Conservation (phyloP, 306 rosid species). For the Myrica gale region DNA sequence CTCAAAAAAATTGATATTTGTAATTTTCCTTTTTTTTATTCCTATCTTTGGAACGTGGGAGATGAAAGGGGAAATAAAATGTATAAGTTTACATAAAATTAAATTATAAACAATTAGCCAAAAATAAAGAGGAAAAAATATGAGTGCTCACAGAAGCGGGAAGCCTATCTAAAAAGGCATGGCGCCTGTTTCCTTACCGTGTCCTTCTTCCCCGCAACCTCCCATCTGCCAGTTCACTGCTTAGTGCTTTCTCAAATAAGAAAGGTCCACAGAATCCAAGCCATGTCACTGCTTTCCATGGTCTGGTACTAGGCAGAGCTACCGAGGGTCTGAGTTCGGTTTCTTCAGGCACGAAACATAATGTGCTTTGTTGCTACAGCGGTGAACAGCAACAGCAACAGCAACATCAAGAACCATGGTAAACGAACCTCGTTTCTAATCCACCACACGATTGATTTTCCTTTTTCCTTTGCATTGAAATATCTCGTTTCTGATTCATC, state of each 20-base stretch:
- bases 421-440: background rate
- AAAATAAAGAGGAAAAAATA: background rate
- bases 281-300: background rate
- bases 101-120: background rate
- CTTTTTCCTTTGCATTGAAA: background rate
- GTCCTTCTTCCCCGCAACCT: constrained; percentile 26
- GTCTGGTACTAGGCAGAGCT: background rate
- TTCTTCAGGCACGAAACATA: constrained; percentile 13
- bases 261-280: constrained; percentile 17
- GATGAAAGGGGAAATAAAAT: too few relatives aligned
- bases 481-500: background rate
- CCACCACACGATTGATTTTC: background rate
- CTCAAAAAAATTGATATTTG: background rate
- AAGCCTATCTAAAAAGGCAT: constrained; percentile 40
- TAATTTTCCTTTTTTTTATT: too few relatives aligned
- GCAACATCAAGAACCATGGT: background rate
- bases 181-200: constrained; percentile 44
- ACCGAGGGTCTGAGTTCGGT: background rate
- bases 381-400: constrained; percentile 13
- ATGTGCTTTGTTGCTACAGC: constrained; percentile 17
- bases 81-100: too few relatives aligned
- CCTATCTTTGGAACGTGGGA: too few relatives aligned
- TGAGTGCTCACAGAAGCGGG: background rate
- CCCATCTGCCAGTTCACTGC: constrained; percentile 21
- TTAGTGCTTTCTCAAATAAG: constrained; percentile 14